phyloP scores from a whole-genome alignment of 495 filamentous ascomycete genomes.

The Talaromyces proteolyticus region DNA sequence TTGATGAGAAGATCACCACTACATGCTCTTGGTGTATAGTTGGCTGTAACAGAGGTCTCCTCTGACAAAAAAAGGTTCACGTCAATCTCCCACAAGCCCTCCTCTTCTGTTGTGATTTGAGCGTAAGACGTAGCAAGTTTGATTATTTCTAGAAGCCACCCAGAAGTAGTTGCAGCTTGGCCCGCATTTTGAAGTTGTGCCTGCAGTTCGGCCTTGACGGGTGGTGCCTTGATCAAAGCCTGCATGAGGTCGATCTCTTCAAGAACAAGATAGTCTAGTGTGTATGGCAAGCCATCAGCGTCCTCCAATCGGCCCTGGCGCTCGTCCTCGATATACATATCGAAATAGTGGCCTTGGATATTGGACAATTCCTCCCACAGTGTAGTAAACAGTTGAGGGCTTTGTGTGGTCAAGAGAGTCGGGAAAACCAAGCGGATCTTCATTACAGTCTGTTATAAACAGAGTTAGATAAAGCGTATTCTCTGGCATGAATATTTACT shows the following conservation, averaged over 20 bases:
- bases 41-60: constrained; percentile 91
- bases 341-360: constrained; percentile 64
- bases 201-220: constrained; percentile 79
- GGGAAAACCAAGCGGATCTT: constrained; percentile 84
- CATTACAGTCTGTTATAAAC: constrained; percentile 62
- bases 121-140: constrained; percentile 76
- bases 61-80: constrained; percentile 92
- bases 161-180: constrained; percentile 44
- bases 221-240: constrained; percentile 72
- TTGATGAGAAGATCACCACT: constrained; percentile 89
- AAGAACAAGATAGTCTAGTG: constrained; percentile 86
- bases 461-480: constrained; percentile 5
- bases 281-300: constrained; percentile 85
- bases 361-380: constrained; percentile 80
- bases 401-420: constrained; percentile 71
- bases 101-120: constrained; percentile 90
- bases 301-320: constrained; percentile 86
- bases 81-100: constrained; percentile 93
- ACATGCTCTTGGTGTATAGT: constrained; percentile 89
- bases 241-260: constrained; percentile 94
- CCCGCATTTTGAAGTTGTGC: constrained; percentile 59
- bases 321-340: constrained; percentile 78
- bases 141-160: constrained; percentile 79
- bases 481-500: not conserved
- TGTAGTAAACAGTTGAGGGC: constrained; percentile 69